These are phyloP conservation scores for Musa acuminata DNA, from an alignment of 176 grass and related monocot genomes.

Conservation along the genomic window DNA sequence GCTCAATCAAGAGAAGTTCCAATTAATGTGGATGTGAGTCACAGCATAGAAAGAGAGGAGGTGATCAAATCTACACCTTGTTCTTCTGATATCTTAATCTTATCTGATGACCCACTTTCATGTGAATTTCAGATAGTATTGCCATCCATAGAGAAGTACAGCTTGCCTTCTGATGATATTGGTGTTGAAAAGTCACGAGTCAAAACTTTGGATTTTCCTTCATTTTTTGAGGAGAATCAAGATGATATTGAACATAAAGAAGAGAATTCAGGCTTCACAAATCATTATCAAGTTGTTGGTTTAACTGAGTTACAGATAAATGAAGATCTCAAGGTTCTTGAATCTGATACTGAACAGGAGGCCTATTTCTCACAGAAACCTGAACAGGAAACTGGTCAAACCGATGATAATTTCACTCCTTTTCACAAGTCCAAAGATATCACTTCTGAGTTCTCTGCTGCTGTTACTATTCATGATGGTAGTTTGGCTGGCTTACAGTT, in stretches of 20 bases:
- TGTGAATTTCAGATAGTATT: neutral
- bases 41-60: constrained; percentile 17
- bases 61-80: constrained; percentile 6
- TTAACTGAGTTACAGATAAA: constrained; percentile 19
- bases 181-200: constrained; percentile 20
- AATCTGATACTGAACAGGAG: constrained; percentile 17
- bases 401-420: neutral
- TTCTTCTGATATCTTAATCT: constrained; percentile 25
- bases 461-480: constrained; percentile 19
- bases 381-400: neutral
- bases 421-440: constrained; percentile 5
- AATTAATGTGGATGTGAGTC: neutral
- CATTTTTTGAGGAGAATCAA: constrained; percentile 58
- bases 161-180: constrained; percentile 33
- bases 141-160: constrained; percentile 21
- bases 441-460: constrained; percentile 15
- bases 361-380: neutral
- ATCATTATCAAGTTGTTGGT: constrained; percentile 27
- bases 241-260: constrained; percentile 38
- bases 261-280: constrained; percentile 23
- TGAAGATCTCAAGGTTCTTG: constrained; percentile 38
- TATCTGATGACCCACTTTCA: constrained; percentile 11
- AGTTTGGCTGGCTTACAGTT: constrained; percentile 24
- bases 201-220: constrained; percentile 54
- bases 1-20: neutral